Percentiles rank a stretch among this genome's conserved stretches.
phyloP scores from a whole-genome alignment of 495 filamentous ascomycete genomes.

The Neurospora tetrasperma region DNA sequence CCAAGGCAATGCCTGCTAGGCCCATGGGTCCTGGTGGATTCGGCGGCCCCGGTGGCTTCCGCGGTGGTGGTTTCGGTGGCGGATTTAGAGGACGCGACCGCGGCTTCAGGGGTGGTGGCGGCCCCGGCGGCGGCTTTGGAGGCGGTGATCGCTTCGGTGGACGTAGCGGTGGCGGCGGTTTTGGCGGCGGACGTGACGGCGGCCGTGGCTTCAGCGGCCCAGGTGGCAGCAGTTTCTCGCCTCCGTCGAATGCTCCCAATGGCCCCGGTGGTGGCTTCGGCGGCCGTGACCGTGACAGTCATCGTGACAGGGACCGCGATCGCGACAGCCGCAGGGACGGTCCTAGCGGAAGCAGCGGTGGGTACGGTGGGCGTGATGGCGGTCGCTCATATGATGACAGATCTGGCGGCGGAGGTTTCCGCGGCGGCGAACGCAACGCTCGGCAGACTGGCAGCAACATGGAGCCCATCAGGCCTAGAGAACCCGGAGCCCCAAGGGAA shows the following conservation, averaged over 20 bases:
- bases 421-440: conserved; percentile 44
- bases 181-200: conserved; percentile 38
- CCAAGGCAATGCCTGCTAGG: conserved; percentile 65
- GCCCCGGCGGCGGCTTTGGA: conserved; percentile 40
- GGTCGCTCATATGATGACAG: conserved; percentile 52
- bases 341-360: conserved; percentile 39
- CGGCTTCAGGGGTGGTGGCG: conserved; percentile 48
- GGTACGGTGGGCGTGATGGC: conserved; percentile 48
- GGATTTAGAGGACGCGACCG: conserved; percentile 40
- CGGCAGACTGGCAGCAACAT: conserved; percentile 55
- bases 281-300: conserved; percentile 17
- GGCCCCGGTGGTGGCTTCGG: conserved; percentile 49
- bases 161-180: conserved; percentile 42
- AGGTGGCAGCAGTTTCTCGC: background rate
- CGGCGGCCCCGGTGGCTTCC: conserved; percentile 49
- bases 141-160: conserved; percentile 50
- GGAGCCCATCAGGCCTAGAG: conserved; percentile 54
- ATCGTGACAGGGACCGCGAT: conserved; percentile 25
- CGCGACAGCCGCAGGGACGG: conserved; percentile 36
- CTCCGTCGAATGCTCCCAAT: conserved; percentile 64
- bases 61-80: conserved; percentile 44
- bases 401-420: conserved; percentile 49
- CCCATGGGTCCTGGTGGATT: conserved; percentile 66
- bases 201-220: conserved; percentile 28
- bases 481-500: conserved; percentile 35